Conservation (phyloP, 2,329 filamentous ascomycete genomes). For the Colletotrichum aenigma region DNA sequence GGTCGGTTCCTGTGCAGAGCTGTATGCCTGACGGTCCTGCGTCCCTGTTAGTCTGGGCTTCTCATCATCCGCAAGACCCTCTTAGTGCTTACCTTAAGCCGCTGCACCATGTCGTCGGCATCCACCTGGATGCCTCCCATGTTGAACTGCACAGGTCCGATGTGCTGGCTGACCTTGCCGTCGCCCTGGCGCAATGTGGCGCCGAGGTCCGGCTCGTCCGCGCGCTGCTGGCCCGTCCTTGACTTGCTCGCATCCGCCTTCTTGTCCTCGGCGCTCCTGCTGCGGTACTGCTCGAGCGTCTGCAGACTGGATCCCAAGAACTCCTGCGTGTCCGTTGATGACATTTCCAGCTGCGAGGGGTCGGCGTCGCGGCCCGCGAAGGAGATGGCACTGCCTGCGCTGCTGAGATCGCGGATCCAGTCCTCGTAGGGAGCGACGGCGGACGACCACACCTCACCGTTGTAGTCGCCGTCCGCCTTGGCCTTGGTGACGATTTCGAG, state of each 20-base stretch:
- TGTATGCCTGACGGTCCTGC: conserved; percentile 63
- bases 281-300: conserved; percentile 69
- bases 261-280: conserved; percentile 53
- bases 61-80: conserved; percentile 17
- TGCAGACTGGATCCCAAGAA: conserved; percentile 80
- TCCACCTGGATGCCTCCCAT: conserved; percentile 97
- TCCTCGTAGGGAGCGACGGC: conserved; percentile 79
- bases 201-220: conserved; percentile 25
- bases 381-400: conserved; percentile 56
- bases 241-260: conserved; percentile 25
- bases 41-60: conserved; percentile 22
- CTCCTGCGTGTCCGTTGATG: conserved; percentile 75
- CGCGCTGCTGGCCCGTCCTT: conserved; percentile 20
- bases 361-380: conserved; percentile 54
- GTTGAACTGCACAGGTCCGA: conserved; percentile 95
- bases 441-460: conserved; percentile 45
- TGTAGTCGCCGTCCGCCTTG: conserved; percentile 22
- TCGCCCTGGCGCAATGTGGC: conserved; percentile 31
- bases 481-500: conserved; percentile 26
- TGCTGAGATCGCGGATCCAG: conserved; percentile 76
- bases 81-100: conserved; percentile 68
- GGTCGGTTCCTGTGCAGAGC: conserved; percentile 47
- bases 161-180: conserved; percentile 74
- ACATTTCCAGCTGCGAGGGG: conserved; percentile 59
- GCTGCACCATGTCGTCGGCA: conserved; percentile 89